Evolutionary conservation across 73 alveolate genomes (phyloP), one percentile per base, ranked within the genome.

Genomic region (Paramecium caudatum): DNA sequence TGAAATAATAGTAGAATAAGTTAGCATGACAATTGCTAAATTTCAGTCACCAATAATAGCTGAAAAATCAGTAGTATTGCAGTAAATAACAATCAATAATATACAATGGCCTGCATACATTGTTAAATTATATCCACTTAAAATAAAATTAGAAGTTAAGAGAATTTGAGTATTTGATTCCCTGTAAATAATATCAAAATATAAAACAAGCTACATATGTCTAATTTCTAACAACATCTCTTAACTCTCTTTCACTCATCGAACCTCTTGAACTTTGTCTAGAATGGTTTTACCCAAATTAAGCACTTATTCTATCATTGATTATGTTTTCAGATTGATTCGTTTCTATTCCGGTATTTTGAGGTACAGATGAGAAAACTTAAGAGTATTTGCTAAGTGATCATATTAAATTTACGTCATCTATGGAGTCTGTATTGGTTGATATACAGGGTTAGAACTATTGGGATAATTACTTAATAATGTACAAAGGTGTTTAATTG

Each of bases 201-300:
- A 65, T 65, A 3, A 32, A 3, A 12, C 83, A 65, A 4, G 83
- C 83, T 0, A 65, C 83, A 65, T 65, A 65, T 13, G 16, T 16
- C 7, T 36, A 16, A 65, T 65, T 36, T 65, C 39, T 15, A 32
- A 65, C 83, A 2, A 36, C 34, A 6, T 30, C 83, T 65, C 83
- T 65, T 43, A 65, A 65, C 34, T 65, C 83, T n/a, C 15, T 33
- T 65, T 65, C 83, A 55, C 80, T 55, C n/a, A 55, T 27, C 10
- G 80, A 55, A 55, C 80, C 30, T 55, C 80, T 55, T 16, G 45
- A 16, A 55, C 80, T 55, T 10, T 55, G 80, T 55, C 80, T 55
- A 23, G 30, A 13, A 10, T 55, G 46, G n/a, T 21, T 55, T n/a
- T n/a, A n/a, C 23, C 45, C 80, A 55, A 55, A 55, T 55, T 55